Evolutionary conservation across 352 stramenopile species (phyloP).

Genomic region (Phytophthora rubi): DNA sequence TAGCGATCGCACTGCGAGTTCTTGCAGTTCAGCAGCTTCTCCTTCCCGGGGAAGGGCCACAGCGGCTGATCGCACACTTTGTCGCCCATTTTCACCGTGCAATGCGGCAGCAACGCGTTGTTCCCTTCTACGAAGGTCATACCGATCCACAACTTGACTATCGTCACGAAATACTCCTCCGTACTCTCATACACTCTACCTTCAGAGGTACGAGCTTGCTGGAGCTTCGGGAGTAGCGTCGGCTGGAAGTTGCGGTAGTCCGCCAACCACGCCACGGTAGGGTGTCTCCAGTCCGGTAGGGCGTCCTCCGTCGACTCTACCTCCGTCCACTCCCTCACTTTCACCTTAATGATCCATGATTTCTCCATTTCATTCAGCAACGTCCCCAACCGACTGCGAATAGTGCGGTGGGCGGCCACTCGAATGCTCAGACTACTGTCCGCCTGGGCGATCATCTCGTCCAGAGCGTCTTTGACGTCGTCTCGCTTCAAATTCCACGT

Average conservation of each 20-base stretch:
- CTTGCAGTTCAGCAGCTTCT: constrained; percentile 43
- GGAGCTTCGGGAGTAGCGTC: constrained; percentile 71
- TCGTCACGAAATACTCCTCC: constrained; percentile 82
- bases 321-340: constrained; percentile 10
- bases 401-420: constrained; percentile 56
- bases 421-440: constrained; percentile 49
- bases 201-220: constrained; percentile 42
- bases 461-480: constrained; percentile 65
- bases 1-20: constrained; percentile 53
- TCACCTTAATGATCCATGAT: constrained; percentile 67
- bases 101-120: constrained; percentile 81
- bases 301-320: not conserved
- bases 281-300: constrained; percentile 58
- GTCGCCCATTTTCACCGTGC: constrained; percentile 54
- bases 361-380: constrained; percentile 78
- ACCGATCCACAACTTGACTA: constrained; percentile 79
- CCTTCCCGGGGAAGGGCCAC: constrained; percentile 55
- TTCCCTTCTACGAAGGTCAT: constrained; percentile 91
- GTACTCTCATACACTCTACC: constrained; percentile 72
- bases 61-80: constrained; percentile 75
- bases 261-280: constrained; percentile 75
- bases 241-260: constrained; percentile 80
- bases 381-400: constrained; percentile 44
- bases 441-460: constrained; percentile 63
- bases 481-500: constrained; percentile 61